Evolutionary conservation across 1,284 basidiomycete genomes (phyloP).

Genomic region (Trichosporon ovoides): DNA sequence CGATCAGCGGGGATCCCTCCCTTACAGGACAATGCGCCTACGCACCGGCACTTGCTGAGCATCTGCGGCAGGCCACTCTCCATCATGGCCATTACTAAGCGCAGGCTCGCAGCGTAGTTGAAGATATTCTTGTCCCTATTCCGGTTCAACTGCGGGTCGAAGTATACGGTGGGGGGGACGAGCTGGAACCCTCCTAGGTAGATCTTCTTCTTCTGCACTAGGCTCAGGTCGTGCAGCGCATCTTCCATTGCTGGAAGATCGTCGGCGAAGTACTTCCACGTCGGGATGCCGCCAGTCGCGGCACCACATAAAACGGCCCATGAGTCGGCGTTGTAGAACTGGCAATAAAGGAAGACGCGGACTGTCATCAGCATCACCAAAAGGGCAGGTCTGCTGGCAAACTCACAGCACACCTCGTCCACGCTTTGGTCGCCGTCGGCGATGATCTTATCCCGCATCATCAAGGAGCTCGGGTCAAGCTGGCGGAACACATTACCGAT

Average conservation of each 20-base stretch:
- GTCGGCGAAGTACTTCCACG: slow-evolving; percentile 18
- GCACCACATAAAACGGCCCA: slow-evolving; percentile 22
- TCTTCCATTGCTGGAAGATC: slow-evolving; percentile 24
- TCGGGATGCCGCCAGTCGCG: slow-evolving; percentile 19
- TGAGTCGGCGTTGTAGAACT: slow-evolving; percentile 27
- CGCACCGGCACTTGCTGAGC: slow-evolving; percentile 18
- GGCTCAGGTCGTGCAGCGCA: slow-evolving; percentile 20
- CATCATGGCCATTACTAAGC: slow-evolving; percentile 30
- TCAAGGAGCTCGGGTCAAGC: slow-evolving; percentile 22
- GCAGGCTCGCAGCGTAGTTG: slow-evolving; percentile 28
- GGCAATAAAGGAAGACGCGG: slow-evolving; percentile 31
- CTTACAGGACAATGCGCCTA: no score
- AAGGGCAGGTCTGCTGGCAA: neutral
- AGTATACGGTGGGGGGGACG: slow-evolving; percentile 36
- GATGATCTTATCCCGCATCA: slow-evolving; percentile 20
- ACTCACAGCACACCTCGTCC: slow-evolving; percentile 35
- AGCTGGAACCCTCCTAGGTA: slow-evolving; percentile 32
- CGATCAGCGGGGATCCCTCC: no score
- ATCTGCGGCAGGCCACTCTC: slow-evolving; percentile 19
- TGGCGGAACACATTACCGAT: slow-evolving; percentile 33
- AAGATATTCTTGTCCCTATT: slow-evolving; percentile 12
- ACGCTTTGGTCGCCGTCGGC: slow-evolving; percentile 24
- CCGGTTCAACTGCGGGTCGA: slow-evolving; percentile 12
- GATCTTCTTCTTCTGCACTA: slow-evolving; percentile 20
- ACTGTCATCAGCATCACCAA: slow-evolving; percentile 17